Conservation (phyloP, 2,329 filamentous ascomycete species). For the Colletotrichum sp. region DNA sequence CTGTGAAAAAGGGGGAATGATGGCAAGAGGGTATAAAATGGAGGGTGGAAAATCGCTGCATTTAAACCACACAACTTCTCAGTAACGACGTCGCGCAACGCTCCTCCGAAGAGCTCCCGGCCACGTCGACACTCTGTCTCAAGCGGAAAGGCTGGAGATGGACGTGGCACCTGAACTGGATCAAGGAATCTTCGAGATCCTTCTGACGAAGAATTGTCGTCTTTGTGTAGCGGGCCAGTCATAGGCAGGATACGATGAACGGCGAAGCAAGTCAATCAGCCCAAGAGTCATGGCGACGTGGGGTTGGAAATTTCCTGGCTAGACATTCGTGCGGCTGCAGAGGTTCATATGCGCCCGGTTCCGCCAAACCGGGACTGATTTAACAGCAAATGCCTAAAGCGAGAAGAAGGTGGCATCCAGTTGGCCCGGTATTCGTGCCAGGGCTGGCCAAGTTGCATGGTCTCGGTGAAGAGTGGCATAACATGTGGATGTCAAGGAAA, state of each 20-base stretch:
- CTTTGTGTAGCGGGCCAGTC: not conserved
- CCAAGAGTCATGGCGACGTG: slow-evolving; percentile 3
- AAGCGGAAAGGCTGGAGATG: not conserved
- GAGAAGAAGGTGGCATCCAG: not conserved
- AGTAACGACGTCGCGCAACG: not conserved
- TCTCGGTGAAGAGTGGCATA: not conserved
- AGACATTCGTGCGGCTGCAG: slow-evolving; percentile 18
- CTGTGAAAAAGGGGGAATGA: not conserved
- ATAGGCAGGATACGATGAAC: not conserved
- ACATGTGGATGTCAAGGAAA: not conserved
- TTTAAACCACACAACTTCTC: not conserved
- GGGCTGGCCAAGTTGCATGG: not conserved
- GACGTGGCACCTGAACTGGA: not conserved
- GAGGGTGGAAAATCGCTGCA: not conserved
- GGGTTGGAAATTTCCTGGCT: not conserved
- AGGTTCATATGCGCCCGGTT: not conserved
- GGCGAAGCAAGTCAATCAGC: not conserved
- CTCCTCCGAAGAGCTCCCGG: not conserved
- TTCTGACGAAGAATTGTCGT: not conserved
- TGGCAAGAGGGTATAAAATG: not conserved
- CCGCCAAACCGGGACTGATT: not conserved
- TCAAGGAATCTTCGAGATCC: not conserved
- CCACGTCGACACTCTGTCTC: not conserved
- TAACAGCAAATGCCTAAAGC: not conserved
- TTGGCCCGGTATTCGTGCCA: not conserved